Base-by-base conservation (phyloP, 768 basidiomycete genomes). In the Boletus sp. region DNA sequence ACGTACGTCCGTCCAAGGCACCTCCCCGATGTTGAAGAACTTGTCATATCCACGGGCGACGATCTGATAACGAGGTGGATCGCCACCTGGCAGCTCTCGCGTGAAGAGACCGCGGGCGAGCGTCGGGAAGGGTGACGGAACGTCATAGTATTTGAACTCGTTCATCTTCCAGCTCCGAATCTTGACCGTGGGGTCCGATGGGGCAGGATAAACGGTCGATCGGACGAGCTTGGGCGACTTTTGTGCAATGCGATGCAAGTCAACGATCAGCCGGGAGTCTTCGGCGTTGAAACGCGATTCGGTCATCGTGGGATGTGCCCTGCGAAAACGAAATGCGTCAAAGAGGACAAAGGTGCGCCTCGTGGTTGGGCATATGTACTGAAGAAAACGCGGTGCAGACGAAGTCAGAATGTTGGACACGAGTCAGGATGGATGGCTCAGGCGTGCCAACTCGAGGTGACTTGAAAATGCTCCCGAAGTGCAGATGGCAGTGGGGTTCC, bases 11-110 rank as follows among this genome's bases (percentile, higher is more conserved):
- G 88, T 95, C 93, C 95, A 98, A 3, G 88, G 90, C 5, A 98
- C 93, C 70, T 99, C 97, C 4, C 87, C 91, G 30, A 97, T 91
- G 67, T 97, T 98, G 78, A 98, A 98, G 72, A 99, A 98, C 75
- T 99, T 99, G 76, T 98, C 97, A 67, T 99, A 98, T 0, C 96
- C 97, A 43, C 97, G 76, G 0, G 82, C 88, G 1, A 97, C 84
- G 53, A 99, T 94, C 52, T 85, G 74, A 55, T 77, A 71, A 49
- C 65, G 67, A 45, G 56, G 62, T 77, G 69, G 72, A 37, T 64
- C 69, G 40, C 69, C 64, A 51, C 68, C 55, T 1, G 54, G 57
- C 14, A 79, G 51, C 33, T 88, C 79, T 11, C 75, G 70, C 0
- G 90, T 88, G 69, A 98, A 98, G 25, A 99, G 67, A 0, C 97